Evolutionary conservation across 176 grass and related monocot genomes (phyloP).

Genomic region (Panicum miliaceum): DNA sequence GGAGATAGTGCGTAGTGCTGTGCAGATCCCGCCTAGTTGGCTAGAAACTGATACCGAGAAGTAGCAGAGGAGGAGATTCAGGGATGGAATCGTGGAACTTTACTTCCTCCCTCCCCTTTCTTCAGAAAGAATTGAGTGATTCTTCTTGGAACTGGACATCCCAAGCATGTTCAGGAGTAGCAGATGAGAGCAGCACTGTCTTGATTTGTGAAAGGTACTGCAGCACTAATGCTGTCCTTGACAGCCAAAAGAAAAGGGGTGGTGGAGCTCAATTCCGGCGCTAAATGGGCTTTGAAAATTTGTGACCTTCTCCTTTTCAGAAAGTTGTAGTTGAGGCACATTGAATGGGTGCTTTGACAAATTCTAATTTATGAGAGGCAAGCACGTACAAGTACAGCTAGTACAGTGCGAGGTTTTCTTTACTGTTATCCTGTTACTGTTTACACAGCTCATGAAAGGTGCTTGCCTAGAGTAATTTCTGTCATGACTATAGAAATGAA

Average conservation of each 20-base stretch:
- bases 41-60: background rate
- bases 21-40: conserved; percentile 32
- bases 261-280: conserved; percentile 28
- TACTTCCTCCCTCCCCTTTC: background rate
- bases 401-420: conserved; percentile 2
- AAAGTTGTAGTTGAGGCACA: conserved; percentile 30
- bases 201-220: conserved; percentile 9
- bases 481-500: background rate
- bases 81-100: background rate
- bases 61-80: background rate
- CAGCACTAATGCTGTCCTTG: conserved; percentile 28
- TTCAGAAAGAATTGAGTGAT: background rate
- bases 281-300: conserved; percentile 35
- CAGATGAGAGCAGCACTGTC: background rate
- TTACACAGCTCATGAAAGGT: conserved; percentile 24
- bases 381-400: conserved; percentile 28
- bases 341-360: conserved; percentile 51
- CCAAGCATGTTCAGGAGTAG: conserved; percentile 1
- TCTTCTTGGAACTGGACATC: conserved; percentile 5
- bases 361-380: conserved; percentile 17
- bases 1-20: background rate
- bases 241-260: background rate
- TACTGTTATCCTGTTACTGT: background rate
- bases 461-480: conserved; percentile 35
- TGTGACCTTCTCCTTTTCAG: conserved; percentile 14